These are phyloP conservation scores for Boletus vinaceobasis DNA, from an alignment of 768 basidiomycete species.

Conservation along the genomic window DNA sequence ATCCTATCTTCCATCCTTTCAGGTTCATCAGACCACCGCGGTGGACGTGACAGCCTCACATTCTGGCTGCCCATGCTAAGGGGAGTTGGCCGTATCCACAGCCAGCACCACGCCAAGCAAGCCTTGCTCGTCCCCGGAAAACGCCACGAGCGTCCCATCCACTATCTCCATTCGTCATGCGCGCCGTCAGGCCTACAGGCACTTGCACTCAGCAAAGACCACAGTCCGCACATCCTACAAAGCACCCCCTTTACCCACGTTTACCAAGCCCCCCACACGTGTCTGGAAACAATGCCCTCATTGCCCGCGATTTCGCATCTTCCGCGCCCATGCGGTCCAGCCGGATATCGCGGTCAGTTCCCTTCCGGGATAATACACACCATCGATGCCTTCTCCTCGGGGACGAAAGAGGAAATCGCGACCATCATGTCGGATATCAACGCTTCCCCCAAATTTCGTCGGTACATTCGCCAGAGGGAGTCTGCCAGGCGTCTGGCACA, in stretches of 20 bases:
- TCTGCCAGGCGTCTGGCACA: slow-evolving; percentile 33
- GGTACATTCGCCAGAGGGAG: slow-evolving; percentile 33
- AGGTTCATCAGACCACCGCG: slow-evolving; percentile 33
- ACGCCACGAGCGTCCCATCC: slow-evolving; percentile 12
- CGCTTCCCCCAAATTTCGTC: slow-evolving; percentile 20
- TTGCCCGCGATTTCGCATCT: background rate
- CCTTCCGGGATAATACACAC: slow-evolving; percentile 23
- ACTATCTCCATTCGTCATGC: slow-evolving; percentile 24
- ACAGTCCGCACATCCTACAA: background rate
- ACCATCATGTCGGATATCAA: slow-evolving; percentile 15
- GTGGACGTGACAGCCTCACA: slow-evolving; percentile 34
- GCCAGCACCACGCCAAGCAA: slow-evolving; percentile 50
- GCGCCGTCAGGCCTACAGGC: slow-evolving; percentile 12
- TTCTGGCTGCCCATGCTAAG: slow-evolving; percentile 72
- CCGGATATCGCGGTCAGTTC: slow-evolving; percentile 12
- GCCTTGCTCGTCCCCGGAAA: slow-evolving; percentile 25
- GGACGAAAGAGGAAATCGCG: slow-evolving; percentile 9
- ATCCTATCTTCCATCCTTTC: background rate
- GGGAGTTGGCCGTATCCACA: slow-evolving; percentile 54
- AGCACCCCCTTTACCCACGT: slow-evolving; percentile 2
- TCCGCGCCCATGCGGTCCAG: background rate
- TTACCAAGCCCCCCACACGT: background rate
- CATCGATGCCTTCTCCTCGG: slow-evolving; percentile 26
- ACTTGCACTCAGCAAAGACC: slow-evolving; percentile 13
- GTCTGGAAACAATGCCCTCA: background rate